These are phyloP conservation scores for Mycena galopus DNA, from an alignment of 768 basidiomycete genomes.

Conservation along the genomic window DNA sequence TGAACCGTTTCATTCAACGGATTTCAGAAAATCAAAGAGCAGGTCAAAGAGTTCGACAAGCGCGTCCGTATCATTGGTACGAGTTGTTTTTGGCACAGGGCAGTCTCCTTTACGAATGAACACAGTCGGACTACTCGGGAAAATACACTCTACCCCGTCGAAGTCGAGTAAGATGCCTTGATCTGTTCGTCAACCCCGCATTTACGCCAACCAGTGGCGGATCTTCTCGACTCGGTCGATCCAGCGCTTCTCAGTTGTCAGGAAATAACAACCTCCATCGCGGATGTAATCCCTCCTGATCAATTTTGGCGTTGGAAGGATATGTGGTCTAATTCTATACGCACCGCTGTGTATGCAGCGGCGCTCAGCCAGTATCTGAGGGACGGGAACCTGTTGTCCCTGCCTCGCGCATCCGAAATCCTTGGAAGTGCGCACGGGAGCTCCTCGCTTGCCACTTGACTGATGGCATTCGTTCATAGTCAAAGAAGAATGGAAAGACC, in stretches of 20 bases:
- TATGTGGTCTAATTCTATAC: slow-evolving; percentile 81
- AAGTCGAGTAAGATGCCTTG: slow-evolving; percentile 61
- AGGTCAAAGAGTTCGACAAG: slow-evolving; percentile 81
- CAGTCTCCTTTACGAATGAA: neutral
- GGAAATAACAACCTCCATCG: slow-evolving; percentile 64
- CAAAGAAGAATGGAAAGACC: slow-evolving; percentile 76
- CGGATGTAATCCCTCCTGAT: slow-evolving; percentile 71
- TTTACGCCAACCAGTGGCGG: slow-evolving; percentile 61
- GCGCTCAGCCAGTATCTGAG: slow-evolving; percentile 76
- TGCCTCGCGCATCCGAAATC: slow-evolving; percentile 62
- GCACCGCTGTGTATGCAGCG: slow-evolving; percentile 75
- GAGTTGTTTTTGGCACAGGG: neutral
- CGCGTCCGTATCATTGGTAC: slow-evolving; percentile 70
- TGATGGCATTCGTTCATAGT: slow-evolving; percentile 56
- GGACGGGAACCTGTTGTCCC: slow-evolving; percentile 68
- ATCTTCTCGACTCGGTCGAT: slow-evolving; percentile 67
- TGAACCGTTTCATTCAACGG: slow-evolving; percentile 21
- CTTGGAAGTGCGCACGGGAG: slow-evolving; percentile 72
- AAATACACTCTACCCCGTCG: slow-evolving; percentile 80
- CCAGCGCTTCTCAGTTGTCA: slow-evolving; percentile 70
- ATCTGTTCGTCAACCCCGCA: slow-evolving; percentile 22
- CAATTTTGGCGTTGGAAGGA: slow-evolving; percentile 91
- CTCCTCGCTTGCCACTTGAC: neutral
- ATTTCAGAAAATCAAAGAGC: slow-evolving; percentile 82
- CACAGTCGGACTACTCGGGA: slow-evolving; percentile 76